Evolutionary conservation across 345 rosid genomes (phyloP), one percentile per base, ranked within the genome.

Genomic region (Anacardium occidentale): DNA sequence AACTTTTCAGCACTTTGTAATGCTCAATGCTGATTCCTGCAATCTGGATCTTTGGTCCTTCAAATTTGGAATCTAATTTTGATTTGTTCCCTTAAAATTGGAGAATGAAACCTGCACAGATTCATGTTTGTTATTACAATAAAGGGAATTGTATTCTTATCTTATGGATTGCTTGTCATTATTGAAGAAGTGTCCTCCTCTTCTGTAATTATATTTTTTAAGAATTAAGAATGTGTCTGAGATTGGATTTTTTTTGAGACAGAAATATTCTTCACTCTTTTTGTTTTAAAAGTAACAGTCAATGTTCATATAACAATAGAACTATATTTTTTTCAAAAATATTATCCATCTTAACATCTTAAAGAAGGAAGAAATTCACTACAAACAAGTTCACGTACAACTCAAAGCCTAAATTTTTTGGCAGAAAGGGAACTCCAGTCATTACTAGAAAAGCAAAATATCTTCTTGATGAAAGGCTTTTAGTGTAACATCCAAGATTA

Each of bases 101-200:
- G 86, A 86, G 79, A 81, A 79, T 57, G 79, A 74, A 86, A 96
- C 98, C 99, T 93, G 98, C 98, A 93, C 83, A 93, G 81, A 93
- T 72, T 84, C 88, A 87, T 89, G 84, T 84, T 86, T 81, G 86
- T 93, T 87, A 96, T 89, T 80, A 86, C 78, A 96, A 81, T 70
- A 87, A 85, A 85, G 86, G 82, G 82, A 86, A 81, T 80, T 79
- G 76, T 72, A 76, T 71, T 84, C 80, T 73, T 78, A 84, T 82
- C 81, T 80, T 80, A 80, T 58, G 84, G 87, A 78, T 82, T 86
- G 78, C 77, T 82, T 80, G 34, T 79, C 69, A 75, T 64, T 72
- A 71, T 40, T 25, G 57, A 59, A 47, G 66, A 34, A 51, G 70
- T 76, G 76, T 84, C 75, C 62, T 79, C 77, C 76, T 82, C 83